phyloP scores from a whole-genome alignment of 176 grass and related monocot genomes.

The Oryza australiensis region DNA sequence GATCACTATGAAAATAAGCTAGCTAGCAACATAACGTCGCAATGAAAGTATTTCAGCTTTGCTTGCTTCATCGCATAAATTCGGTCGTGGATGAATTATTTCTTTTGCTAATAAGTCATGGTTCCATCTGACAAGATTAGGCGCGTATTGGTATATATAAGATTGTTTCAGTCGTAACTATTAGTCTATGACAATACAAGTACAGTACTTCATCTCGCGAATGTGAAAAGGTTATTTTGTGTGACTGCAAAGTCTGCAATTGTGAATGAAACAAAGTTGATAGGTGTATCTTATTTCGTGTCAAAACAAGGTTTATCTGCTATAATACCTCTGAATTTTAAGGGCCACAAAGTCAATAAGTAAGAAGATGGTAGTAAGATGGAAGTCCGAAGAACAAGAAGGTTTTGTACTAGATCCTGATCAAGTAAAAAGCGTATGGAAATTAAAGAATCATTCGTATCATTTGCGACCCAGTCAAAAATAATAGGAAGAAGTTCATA shows the following conservation, averaged over 20 bases:
- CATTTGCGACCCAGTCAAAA: too few species aligned
- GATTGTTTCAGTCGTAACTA: neutral
- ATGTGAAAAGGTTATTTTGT: neutral
- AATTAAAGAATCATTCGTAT: neutral
- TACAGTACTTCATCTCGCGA: neutral
- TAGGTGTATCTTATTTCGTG: neutral
- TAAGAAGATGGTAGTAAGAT: neutral
- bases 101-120: slow-evolving; percentile 13
- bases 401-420: neutral
- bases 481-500: too few species aligned
- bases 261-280: neutral
- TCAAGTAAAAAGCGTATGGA: neutral
- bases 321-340: neutral
- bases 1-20: slow-evolving; percentile 16
- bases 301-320: neutral
- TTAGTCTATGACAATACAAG: too few species aligned
- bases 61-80: neutral
- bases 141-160: neutral
- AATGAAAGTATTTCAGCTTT: neutral
- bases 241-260: neutral
- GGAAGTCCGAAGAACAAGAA: neutral
- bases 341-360: neutral
- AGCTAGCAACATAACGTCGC: neutral
- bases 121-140: slow-evolving; percentile 1
- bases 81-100: neutral